phyloP scores from a whole-genome alignment of 768 basidiomycete genomes.

The Leucogyrophana mollusca region DNA sequence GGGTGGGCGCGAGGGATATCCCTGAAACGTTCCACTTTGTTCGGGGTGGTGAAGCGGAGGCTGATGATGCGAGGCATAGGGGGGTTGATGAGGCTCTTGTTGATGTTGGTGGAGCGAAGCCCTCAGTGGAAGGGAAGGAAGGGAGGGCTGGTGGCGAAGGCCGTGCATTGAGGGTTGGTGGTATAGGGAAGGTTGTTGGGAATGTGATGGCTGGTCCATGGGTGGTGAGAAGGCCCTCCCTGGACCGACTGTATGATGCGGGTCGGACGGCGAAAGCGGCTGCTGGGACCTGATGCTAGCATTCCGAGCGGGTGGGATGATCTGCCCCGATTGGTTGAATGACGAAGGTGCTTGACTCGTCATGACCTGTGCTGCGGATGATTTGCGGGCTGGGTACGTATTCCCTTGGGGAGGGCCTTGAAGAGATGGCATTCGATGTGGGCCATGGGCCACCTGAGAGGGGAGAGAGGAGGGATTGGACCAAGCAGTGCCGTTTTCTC shows the following conservation, averaged over 20 bases:
- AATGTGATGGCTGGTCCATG: slow-evolving; percentile 3
- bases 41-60: slow-evolving; percentile 15
- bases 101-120: slow-evolving; percentile 11
- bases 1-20: slow-evolving; percentile 9
- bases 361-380: slow-evolving; percentile 17
- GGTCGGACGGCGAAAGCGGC: slow-evolving; percentile 22
- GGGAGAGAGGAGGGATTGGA: slow-evolving; percentile 6
- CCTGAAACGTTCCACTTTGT: slow-evolving; percentile 10
- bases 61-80: slow-evolving; percentile 13
- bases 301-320: slow-evolving; percentile 38
- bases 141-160: slow-evolving; percentile 23
- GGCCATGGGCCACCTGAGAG: slow-evolving; percentile 2
- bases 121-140: slow-evolving; percentile 12
- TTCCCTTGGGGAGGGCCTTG: slow-evolving; percentile 16
- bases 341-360: slow-evolving; percentile 28
- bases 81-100: not conserved
- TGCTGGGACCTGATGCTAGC: slow-evolving; percentile 28
- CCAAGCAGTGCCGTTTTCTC: slow-evolving; percentile 1
- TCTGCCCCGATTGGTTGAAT: slow-evolving; percentile 31
- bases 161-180: slow-evolving; percentile 26
- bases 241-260: slow-evolving; percentile 18
- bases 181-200: slow-evolving; percentile 12
- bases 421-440: slow-evolving; percentile 16
- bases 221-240: slow-evolving; percentile 15
- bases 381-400: slow-evolving; percentile 20